These are phyloP conservation scores for Hypericum perforatum DNA, from an alignment of 345 rosid species.

Conservation along the genomic window DNA sequence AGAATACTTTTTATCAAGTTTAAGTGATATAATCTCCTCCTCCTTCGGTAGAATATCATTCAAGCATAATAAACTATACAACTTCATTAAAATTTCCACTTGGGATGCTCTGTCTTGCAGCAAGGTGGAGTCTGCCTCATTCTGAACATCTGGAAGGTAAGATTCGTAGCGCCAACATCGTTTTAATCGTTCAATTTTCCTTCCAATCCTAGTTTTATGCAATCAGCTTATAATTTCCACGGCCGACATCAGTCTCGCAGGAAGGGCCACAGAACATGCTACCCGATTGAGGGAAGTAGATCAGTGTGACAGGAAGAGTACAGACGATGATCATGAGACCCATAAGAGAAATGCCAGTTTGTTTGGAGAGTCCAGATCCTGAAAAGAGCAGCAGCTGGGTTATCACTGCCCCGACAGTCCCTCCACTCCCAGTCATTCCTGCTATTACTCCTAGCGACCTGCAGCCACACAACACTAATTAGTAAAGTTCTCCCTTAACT, in stretches of 20 bases:
- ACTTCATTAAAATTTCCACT: too few species aligned
- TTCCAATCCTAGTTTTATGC: constrained; percentile 1
- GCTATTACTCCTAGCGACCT: constrained; percentile 80
- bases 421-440: constrained; percentile 85
- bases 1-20: too few species aligned
- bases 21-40: too few species aligned
- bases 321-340: constrained; percentile 55
- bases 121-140: too few species aligned
- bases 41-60: too few species aligned
- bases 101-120: too few species aligned
- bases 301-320: constrained; percentile 38
- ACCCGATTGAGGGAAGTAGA: constrained; percentile 55
- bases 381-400: constrained; percentile 59
- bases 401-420: constrained; percentile 65
- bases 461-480: constrained; percentile 3
- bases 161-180: too few species aligned
- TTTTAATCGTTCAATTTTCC: neutral
- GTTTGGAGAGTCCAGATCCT: constrained; percentile 36
- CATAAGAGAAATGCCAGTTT: constrained; percentile 77
- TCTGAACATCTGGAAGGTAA: too few species aligned
- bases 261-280: constrained; percentile 54
- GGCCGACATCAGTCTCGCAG: constrained; percentile 4
- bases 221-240: constrained; percentile 25
- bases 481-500: neutral
- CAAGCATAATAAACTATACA: too few species aligned